Conservation (phyloP, 2,329 filamentous ascomycete genomes). For the Fusarium drepaniforme region DNA sequence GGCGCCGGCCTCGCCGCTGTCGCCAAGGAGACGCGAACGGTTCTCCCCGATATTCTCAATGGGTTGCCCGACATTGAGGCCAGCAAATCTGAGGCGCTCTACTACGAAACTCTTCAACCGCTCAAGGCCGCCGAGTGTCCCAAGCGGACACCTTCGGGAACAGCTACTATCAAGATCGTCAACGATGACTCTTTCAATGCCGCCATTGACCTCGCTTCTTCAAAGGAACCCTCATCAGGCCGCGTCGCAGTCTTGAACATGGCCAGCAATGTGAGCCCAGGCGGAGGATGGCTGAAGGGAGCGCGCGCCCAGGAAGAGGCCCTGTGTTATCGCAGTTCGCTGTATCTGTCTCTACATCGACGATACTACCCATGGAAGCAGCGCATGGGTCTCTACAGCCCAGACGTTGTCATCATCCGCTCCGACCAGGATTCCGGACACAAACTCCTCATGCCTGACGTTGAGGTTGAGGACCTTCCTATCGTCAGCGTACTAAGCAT, state of each 20-base stretch:
- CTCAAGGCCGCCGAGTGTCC: conserved; percentile 60
- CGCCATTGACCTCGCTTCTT: conserved; percentile 57
- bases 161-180: conserved; percentile 59
- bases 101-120: conserved; percentile 50
- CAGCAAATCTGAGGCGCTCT: conserved; percentile 53
- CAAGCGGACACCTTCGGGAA: conserved; percentile 46
- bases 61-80: conserved; percentile 56
- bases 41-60: conserved; percentile 61
- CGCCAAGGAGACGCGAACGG: conserved; percentile 60
- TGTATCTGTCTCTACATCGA: conserved; percentile 60
- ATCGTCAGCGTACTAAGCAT: conserved; percentile 71
- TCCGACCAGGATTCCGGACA: conserved; percentile 60
- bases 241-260: conserved; percentile 74
- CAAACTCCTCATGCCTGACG: conserved; percentile 55
- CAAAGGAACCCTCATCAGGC: conserved; percentile 41
- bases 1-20: conserved; percentile 52
- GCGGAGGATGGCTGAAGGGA: conserved; percentile 74
- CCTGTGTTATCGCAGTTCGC: conserved; percentile 73
- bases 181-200: conserved; percentile 70
- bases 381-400: conserved; percentile 68
- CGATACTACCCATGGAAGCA: conserved; percentile 66
- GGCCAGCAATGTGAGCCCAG: conserved; percentile 67
- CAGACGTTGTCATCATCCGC: conserved; percentile 70
- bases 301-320: conserved; percentile 77
- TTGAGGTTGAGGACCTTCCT: conserved; percentile 53